phyloP scores from a whole-genome alignment of 2,329 filamentous ascomycete species.

The Pseudopithomyces chartarum region DNA sequence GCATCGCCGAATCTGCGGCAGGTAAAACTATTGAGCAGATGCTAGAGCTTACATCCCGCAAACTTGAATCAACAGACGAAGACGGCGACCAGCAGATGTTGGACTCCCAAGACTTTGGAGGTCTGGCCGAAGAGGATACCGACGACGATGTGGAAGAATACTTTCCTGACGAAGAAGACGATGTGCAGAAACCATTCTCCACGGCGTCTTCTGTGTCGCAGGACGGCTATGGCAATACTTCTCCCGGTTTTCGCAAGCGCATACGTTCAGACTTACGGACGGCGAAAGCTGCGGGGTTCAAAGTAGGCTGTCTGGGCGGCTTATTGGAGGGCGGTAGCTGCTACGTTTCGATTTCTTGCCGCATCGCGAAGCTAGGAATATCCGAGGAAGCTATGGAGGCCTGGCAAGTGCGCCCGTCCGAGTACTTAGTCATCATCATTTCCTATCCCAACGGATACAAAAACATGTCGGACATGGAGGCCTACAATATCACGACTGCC shows the following conservation, averaged over 20 bases:
- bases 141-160: conserved; percentile 43
- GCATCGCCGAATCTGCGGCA: conserved; percentile 49
- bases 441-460: conserved; percentile 67
- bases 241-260: conserved; percentile 37
- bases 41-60: conserved; percentile 52
- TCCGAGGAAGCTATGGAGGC: conserved; percentile 76
- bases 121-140: conserved; percentile 39
- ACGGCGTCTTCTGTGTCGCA: conserved; percentile 2
- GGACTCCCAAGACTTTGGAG: conserved; percentile 41
- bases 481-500: conserved; percentile 42
- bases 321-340: conserved; percentile 54
- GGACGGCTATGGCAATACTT: conserved; percentile 25
- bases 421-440: conserved; percentile 77
- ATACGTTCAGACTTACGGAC: conserved; percentile 65
- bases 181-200: conserved; percentile 35
- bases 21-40: conserved; percentile 56
- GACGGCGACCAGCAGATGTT: conserved; percentile 51
- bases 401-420: conserved; percentile 70
- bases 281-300: conserved; percentile 70
- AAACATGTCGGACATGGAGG: conserved; percentile 59
- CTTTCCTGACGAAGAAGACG: conserved; percentile 48
- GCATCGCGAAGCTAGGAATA: conserved; percentile 71
- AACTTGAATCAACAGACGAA: conserved; percentile 40
- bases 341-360: conserved; percentile 71
- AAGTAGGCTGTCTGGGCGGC: conserved; percentile 65